Conservation (phyloP, 1,284 basidiomycete species). For the Phylloporus sp. region DNA sequence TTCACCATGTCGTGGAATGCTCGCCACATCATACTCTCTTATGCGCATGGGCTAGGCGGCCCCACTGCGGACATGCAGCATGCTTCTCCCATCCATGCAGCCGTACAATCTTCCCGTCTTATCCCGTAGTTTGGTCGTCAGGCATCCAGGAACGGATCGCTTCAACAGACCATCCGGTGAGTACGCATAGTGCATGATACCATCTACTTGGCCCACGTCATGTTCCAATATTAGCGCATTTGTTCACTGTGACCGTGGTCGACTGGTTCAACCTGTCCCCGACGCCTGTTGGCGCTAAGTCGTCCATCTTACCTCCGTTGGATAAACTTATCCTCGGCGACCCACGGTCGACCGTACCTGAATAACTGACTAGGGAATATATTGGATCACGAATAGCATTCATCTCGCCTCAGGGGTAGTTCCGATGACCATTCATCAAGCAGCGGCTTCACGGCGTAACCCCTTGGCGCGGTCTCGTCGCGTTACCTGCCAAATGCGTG, state of each 20-base stretch:
- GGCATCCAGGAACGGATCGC: background rate
- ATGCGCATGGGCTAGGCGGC: slow-evolving; percentile 20
- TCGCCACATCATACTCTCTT: slow-evolving; percentile 26
- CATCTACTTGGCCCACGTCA: slow-evolving; percentile 7
- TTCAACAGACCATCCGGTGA: slow-evolving; percentile 2
- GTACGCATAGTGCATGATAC: slow-evolving; percentile 1
- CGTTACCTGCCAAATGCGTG: slow-evolving; percentile 7
- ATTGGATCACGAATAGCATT: slow-evolving; percentile 10
- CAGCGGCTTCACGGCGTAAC: slow-evolving; percentile 8
- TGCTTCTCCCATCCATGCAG: slow-evolving; percentile 10
- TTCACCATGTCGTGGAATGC: slow-evolving; percentile 23
- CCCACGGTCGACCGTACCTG: slow-evolving; percentile 1
- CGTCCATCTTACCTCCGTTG: slow-evolving; percentile 6
- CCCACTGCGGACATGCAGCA: slow-evolving; percentile 30
- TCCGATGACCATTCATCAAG: slow-evolving; percentile 4
- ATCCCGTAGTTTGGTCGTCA: slow-evolving; percentile 5
- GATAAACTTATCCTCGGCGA: slow-evolving; percentile 9
- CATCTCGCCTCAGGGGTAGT: slow-evolving; percentile 14
- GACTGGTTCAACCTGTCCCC: slow-evolving; percentile 5
- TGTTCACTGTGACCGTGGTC: background rate
- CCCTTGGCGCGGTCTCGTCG: slow-evolving; percentile 2
- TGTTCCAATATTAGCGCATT: slow-evolving; percentile 12
- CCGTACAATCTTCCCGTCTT: slow-evolving; percentile 1
- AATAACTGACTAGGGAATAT: slow-evolving; percentile 3
- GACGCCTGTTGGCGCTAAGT: slow-evolving; percentile 16